Evolutionary conservation across 345 rosid species (phyloP).

Genomic region (Erysimum cheiranthoides): DNA sequence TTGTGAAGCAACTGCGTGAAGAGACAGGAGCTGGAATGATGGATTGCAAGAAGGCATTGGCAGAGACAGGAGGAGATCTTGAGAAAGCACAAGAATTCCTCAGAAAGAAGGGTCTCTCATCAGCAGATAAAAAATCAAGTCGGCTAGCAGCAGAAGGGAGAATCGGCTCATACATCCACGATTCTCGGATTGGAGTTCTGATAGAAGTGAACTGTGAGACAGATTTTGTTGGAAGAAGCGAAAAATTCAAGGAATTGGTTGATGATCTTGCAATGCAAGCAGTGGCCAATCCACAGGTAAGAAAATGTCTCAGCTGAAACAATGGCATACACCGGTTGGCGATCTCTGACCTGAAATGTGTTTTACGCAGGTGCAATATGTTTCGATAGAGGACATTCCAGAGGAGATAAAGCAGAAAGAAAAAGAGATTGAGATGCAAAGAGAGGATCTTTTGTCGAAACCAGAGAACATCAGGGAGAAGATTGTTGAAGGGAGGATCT

Average conservation of each 20-base stretch:
- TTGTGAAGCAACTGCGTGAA: constrained; percentile 91
- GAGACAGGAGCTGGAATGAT: constrained; percentile 99
- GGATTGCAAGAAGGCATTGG: constrained; percentile 96
- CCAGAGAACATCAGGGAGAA: constrained; percentile 90
- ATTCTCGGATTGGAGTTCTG: constrained; percentile 85
- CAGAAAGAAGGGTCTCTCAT: constrained; percentile 91
- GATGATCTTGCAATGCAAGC: constrained; percentile 96
- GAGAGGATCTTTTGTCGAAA: constrained; percentile 85
- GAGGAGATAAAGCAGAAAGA: constrained; percentile 64
- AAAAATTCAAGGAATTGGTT: constrained; percentile 84
- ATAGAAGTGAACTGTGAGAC: constrained; percentile 96
- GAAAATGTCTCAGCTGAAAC: constrained; percentile 23
- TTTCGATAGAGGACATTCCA: constrained; percentile 71
- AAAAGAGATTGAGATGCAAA: constrained; percentile 89
- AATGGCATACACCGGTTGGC: neutral
- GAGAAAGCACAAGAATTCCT: constrained; percentile 96
- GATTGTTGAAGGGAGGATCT: constrained; percentile 84
- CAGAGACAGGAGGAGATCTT: constrained; percentile 89
- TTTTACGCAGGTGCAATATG: constrained; percentile 62
- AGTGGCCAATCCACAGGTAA: constrained; percentile 76
- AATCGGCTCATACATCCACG: constrained; percentile 90
- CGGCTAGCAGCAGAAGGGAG: constrained; percentile 97
- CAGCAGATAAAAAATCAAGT: constrained; percentile 94
- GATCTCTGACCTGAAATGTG: constrained; percentile 20
- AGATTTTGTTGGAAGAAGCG: constrained; percentile 92